Evolutionary conservation across 2,329 filamentous ascomycete species (phyloP).

Genomic region (Catunica adiposa): DNA sequence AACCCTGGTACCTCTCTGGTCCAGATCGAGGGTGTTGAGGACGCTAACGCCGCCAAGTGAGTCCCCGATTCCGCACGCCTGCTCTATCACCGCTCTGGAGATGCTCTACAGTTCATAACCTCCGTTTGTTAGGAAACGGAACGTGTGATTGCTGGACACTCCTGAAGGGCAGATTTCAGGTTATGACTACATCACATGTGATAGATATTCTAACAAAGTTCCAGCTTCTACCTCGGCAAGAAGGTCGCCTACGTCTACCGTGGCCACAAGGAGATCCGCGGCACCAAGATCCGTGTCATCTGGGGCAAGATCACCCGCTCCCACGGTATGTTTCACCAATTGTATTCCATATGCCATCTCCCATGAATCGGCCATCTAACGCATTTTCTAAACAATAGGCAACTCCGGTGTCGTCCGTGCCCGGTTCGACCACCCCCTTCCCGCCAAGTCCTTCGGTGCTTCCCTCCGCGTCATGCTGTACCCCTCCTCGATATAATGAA

Average conservation of each 20-base stretch:
- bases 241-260: constrained; percentile 98
- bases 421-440: constrained; percentile 92
- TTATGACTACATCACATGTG: not conserved
- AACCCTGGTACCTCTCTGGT: constrained; percentile 85
- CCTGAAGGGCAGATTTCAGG: not conserved
- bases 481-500: constrained; percentile 81
- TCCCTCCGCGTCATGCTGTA: constrained; percentile 96
- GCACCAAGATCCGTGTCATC: constrained; percentile 97
- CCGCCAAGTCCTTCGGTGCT: constrained; percentile 90
- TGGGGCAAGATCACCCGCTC: constrained; percentile 96
- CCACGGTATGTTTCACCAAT: constrained; percentile 50
- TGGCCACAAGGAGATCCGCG: constrained; percentile 82
- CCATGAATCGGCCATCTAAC: not conserved
- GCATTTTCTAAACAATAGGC: constrained; percentile 34
- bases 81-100: not conserved
- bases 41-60: constrained; percentile 74
- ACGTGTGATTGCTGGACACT: no score
- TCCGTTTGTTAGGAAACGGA: no score
- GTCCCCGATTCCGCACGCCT: constrained; percentile 21
- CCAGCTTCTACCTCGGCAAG: constrained; percentile 92
- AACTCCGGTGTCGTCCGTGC: constrained; percentile 97
- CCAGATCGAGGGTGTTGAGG: constrained; percentile 97
- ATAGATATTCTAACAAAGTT: constrained; percentile 17
- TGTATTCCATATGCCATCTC: not conserved
- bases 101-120: not conserved